Evolutionary conservation across 192 early-diverging fungal species (phyloP).

Genomic region (Backusella mclennaniae): DNA sequence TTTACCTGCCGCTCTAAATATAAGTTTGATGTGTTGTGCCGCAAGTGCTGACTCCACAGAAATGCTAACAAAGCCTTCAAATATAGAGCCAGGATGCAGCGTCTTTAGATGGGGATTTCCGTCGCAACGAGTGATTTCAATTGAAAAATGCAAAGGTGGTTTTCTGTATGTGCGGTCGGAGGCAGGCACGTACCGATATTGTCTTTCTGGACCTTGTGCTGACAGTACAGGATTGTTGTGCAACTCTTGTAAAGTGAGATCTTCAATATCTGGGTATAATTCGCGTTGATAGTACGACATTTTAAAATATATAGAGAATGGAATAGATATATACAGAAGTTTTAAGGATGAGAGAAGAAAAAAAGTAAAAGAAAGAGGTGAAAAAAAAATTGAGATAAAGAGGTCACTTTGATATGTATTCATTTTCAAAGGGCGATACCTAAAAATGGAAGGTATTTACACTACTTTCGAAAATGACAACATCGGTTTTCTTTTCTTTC

Average conservation of each 20-base stretch:
- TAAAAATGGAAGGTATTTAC: not conserved
- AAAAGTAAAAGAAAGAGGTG: not conserved
- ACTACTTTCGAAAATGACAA: not conserved
- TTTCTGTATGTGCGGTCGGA: not conserved
- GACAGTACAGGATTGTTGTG: not conserved
- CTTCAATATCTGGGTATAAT: not conserved
- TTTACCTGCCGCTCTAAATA: conserved; percentile 29
- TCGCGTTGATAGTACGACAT: not conserved
- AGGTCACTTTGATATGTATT: not conserved
- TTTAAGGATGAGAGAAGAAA: not conserved
- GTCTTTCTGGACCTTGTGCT: not conserved
- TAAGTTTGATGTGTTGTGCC: conserved; percentile 27
- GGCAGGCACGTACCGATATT: not conserved
- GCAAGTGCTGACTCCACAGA: conserved; percentile 6
- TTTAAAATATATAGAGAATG: not conserved
- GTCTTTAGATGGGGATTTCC: not conserved
- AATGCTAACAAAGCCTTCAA: conserved; percentile 18
- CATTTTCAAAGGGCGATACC: not conserved
- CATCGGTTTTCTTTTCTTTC: not conserved
- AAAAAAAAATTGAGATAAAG: conserved; percentile 4
- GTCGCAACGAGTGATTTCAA: not conserved
- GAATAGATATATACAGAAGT: not conserved
- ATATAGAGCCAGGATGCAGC: conserved; percentile 17
- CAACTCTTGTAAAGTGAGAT: not conserved
- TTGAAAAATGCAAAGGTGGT: conserved; percentile 2